Percentiles rank a stretch among this genome's conserved stretches.
These are phyloP conservation scores for Ascochyta rabiei DNA, from an alignment of 2,329 filamentous ascomycete species.

Conservation along the genomic window DNA sequence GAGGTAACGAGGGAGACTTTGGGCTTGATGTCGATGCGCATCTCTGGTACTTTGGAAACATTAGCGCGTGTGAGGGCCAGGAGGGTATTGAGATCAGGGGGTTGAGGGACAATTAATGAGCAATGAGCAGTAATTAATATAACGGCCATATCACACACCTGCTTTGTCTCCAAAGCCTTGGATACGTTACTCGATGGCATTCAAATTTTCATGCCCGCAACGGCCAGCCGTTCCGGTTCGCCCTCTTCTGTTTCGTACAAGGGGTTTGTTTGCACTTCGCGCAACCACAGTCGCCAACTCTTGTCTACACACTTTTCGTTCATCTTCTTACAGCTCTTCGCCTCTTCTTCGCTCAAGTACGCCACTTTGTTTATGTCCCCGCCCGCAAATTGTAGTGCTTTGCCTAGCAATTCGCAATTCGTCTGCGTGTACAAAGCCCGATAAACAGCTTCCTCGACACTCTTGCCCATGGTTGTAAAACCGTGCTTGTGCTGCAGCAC, in stretches of 20 bases:
- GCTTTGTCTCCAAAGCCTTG: not conserved
- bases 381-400: slow-evolving; percentile 38
- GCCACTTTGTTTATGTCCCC: slow-evolving; percentile 33
- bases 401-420: slow-evolving; percentile 44
- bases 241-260: slow-evolving; percentile 48
- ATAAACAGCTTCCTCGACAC: slow-evolving; percentile 51
- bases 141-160: not conserved
- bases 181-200: not conserved
- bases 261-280: slow-evolving; percentile 44
- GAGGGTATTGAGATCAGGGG: slow-evolving; percentile 36
- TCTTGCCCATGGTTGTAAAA: slow-evolving; percentile 48
- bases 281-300: slow-evolving; percentile 51
- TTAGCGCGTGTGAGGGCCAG: slow-evolving; percentile 39
- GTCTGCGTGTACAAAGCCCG: slow-evolving; percentile 49
- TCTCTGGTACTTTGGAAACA: slow-evolving; percentile 45
- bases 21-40: slow-evolving; percentile 39
- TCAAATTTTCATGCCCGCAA: slow-evolving; percentile 34
- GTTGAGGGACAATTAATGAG: not conserved
- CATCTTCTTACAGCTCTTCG: slow-evolving; percentile 44
- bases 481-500: slow-evolving; percentile 53
- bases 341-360: slow-evolving; percentile 45
- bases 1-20: slow-evolving; percentile 41
- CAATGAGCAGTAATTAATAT: not conserved
- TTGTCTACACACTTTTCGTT: slow-evolving; percentile 42
- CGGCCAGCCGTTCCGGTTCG: slow-evolving; percentile 29